Base-by-base conservation (phyloP, 768 basidiomycete genomes). In the Mycena rosella region DNA sequence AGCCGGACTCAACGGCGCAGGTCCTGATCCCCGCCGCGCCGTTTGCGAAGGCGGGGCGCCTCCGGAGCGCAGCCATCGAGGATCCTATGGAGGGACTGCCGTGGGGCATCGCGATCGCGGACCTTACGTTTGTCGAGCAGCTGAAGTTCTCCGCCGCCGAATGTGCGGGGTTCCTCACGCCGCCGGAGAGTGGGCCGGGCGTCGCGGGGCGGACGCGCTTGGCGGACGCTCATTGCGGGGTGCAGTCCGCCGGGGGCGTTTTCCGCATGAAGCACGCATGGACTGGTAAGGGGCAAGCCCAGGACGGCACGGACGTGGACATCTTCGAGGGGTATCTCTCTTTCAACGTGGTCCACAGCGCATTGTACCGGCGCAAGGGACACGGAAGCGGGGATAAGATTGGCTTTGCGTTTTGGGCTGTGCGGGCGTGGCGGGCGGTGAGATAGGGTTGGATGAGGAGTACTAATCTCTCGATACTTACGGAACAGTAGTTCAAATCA, bases 251-350 rank as follows among this genome's bases (percentile, higher is more conserved):
- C 1, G 74, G 30, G 7, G 82, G 82, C 0, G 73, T 74, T 10
- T 76, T 82, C 70, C 81, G 78, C 38, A 74, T 83, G 63, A 75
- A 75, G 52, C 79, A 76, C 9, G 70, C 77, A 32, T 83, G 82
- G 81, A 72, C 53, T 0, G 56, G 48, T 8, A n/a, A 2, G 3
- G n/a, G 40, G 47, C n/a, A n/a, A 20, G 47, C 6, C 32, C 7
- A 18, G 29, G 62, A 67, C 29, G 75, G 66, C 4, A 45, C 70
- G 26, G 27, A 54, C 3, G 66, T 67, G 40, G 82, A 83, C 18
- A 67, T 83, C 15, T 83, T 79, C 18, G 82, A 80, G 65, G 82
- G 82, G 2, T 79, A 71, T 56, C 72, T 83, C 66, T 76, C 79
- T 27, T 81, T 83, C 54, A 68, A 76, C 15, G 74, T 83, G 13